Evolutionary conservation across 305 asterid species (phyloP).

Genomic region (Andrographis paniculata): DNA sequence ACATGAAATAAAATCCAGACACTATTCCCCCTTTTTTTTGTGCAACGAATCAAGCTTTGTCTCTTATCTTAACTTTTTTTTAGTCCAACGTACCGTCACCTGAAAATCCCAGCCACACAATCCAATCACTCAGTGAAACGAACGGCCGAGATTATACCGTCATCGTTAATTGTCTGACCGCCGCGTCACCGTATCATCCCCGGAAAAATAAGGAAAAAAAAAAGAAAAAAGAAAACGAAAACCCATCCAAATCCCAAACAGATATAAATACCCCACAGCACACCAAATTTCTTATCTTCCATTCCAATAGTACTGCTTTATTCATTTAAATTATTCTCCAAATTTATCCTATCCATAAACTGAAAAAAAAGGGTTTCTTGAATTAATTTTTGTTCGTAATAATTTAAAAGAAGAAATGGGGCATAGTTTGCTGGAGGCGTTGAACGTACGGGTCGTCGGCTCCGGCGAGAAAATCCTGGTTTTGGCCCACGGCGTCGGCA

Average conservation of each 20-base stretch:
- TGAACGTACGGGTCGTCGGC: conserved; percentile 58
- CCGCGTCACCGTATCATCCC: conserved; percentile 21
- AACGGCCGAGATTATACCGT: conserved; percentile 18
- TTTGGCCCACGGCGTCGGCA: conserved; percentile 56
- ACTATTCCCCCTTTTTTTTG: neutral
- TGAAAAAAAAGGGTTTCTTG: neutral
- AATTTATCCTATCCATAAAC: neutral
- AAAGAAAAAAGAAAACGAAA: neutral
- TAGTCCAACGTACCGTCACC: neutral
- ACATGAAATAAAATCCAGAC: no score
- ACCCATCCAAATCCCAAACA: neutral
- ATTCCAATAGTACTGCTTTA: neutral
- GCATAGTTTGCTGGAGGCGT: conserved; percentile 33
- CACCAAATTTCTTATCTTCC: neutral
- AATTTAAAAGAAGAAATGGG: conserved; percentile 27
- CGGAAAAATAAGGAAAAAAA: neutral
- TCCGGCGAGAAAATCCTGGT: conserved; percentile 39
- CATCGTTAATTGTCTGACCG: conserved; percentile 1
- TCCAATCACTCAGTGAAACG: neutral
- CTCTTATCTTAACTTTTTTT: neutral
- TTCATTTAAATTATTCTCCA: neutral
- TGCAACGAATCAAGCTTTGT: neutral
- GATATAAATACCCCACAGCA: conserved; percentile 22
- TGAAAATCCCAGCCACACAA: neutral
- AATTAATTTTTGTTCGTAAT: no score